Conservation (phyloP, 1,284 basidiomycete species). For the Sporisorium reilianum region DNA sequence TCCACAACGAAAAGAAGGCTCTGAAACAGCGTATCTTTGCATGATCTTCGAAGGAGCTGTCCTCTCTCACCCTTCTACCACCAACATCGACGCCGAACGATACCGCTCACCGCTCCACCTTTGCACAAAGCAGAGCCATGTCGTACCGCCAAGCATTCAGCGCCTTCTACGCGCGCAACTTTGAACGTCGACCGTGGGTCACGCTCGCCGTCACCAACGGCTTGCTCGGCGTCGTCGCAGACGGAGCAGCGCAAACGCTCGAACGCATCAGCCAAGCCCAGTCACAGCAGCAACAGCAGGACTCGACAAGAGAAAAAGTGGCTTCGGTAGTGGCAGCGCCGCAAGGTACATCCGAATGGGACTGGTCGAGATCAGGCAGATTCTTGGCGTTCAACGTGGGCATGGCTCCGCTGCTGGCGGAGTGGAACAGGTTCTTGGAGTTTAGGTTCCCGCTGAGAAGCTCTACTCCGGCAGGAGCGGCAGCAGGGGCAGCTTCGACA, state of each 20-base stretch:
- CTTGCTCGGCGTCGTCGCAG: slow-evolving; percentile 57
- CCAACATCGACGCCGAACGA: slow-evolving; percentile 1
- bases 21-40: slow-evolving; percentile 4
- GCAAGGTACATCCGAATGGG: slow-evolving; percentile 41
- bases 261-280: slow-evolving; percentile 46
- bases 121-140: slow-evolving; percentile 21
- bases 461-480: slow-evolving; percentile 3
- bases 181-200: slow-evolving; percentile 61
- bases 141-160: slow-evolving; percentile 50
- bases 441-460: slow-evolving; percentile 54
- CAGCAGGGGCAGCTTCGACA: slow-evolving; percentile 16
- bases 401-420: slow-evolving; percentile 65
- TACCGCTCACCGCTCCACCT: too few relatives aligned
- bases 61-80: background rate
- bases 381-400: slow-evolving; percentile 64
- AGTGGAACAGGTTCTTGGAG: slow-evolving; percentile 68
- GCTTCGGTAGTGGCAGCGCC: background rate
- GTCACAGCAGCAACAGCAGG: background rate
- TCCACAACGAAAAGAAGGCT: slow-evolving; percentile 24
- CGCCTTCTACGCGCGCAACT: slow-evolving; percentile 63
- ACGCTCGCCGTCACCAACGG: slow-evolving; percentile 68
- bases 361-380: slow-evolving; percentile 53
- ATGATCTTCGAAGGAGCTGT: background rate
- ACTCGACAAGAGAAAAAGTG: background rate
- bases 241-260: slow-evolving; percentile 63